Conservation (phyloP, 495 filamentous ascomycete genomes). For the Sordaria brevicollis region DNA sequence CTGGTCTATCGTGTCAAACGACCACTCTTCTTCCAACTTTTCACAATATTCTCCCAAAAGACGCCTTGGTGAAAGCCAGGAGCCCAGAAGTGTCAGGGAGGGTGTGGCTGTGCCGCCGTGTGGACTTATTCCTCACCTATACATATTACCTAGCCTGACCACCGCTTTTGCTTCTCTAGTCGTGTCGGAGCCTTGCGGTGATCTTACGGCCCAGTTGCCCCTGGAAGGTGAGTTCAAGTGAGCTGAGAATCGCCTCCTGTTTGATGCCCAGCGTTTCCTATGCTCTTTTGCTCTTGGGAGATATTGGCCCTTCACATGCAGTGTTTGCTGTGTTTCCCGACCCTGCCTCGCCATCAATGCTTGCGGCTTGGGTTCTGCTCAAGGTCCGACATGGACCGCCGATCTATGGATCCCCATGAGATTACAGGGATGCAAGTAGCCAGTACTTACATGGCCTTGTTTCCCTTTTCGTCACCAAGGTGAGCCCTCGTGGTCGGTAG, state of each 20-base stretch:
- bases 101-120: not conserved
- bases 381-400: not conserved
- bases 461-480: not conserved
- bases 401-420: not conserved
- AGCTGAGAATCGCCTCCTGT: not conserved
- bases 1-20: not conserved
- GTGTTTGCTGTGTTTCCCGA: not conserved
- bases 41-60: not conserved
- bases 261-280: not conserved
- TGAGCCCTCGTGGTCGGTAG: conserved; percentile 1
- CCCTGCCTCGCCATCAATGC: not conserved
- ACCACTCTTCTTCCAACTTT: not conserved
- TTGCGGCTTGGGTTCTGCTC: not conserved
- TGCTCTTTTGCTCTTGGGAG: not conserved
- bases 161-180: not conserved
- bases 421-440: not conserved
- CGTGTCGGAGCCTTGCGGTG: not conserved
- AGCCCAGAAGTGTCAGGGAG: not conserved
- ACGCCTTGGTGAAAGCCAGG: conserved; percentile 13
- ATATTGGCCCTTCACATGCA: not conserved
- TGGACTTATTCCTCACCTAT: not conserved
- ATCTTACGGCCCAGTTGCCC: not conserved
- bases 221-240: not conserved
- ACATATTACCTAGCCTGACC: not conserved
- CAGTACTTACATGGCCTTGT: not conserved